Conservation (phyloP, 768 basidiomycete species). For the Rhizopogon vulgaris region DNA sequence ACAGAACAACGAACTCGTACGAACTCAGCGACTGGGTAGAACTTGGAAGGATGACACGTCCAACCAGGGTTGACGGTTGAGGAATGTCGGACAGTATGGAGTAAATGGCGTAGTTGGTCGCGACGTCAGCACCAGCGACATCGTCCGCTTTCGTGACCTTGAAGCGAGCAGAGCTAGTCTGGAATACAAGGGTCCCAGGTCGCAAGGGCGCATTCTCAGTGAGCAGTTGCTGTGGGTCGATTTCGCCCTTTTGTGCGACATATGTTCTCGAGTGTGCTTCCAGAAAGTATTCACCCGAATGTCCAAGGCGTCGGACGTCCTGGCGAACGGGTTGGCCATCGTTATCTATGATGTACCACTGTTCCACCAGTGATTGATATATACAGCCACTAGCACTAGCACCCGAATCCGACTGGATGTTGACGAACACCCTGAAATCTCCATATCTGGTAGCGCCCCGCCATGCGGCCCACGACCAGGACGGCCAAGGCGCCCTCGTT, state of each 20-base stretch:
- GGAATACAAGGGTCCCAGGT: conserved; percentile 17
- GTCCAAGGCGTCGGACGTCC: conserved; percentile 2
- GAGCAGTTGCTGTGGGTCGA: neutral
- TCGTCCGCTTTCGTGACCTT: conserved; percentile 4
- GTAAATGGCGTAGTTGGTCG: conserved; percentile 4
- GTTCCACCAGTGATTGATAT: conserved; percentile 12
- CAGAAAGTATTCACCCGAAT: neutral
- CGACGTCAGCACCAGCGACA: neutral
- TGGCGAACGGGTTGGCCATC: conserved; percentile 6
- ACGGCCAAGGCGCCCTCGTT: conserved; percentile 7
- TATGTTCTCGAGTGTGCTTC: conserved; percentile 1
- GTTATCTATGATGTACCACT: conserved; percentile 12
- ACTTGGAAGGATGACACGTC: conserved; percentile 12
- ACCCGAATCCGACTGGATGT: conserved; percentile 3
- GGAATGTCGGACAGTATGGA: conserved; percentile 5
- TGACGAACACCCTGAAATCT: neutral
- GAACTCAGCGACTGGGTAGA: conserved; percentile 4
- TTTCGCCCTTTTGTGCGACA: neutral
- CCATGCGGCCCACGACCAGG: conserved; percentile 22
- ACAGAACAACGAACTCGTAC: conserved; percentile 14
- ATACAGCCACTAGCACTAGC: neutral
- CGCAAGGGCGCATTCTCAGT: neutral
- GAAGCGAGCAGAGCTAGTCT: conserved; percentile 10
- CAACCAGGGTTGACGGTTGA: neutral
- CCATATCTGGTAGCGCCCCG: conserved; percentile 9